Evolutionary conservation across 2,329 filamentous ascomycete species (phyloP).

Genomic region (Colletotrichum spinosum): DNA sequence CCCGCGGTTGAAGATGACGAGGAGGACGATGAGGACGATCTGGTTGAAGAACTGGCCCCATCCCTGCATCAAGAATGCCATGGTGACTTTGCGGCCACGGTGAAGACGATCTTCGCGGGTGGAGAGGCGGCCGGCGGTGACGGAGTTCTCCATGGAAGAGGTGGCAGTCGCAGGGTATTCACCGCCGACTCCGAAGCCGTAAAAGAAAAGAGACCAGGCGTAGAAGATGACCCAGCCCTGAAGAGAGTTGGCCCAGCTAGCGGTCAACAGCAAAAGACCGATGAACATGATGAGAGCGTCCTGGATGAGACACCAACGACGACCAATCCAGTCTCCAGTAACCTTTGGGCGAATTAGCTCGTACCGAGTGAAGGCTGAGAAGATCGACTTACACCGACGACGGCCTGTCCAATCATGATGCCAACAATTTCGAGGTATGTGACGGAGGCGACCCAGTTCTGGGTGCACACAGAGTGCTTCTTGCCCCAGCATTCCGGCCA

Average conservation of each 20-base stretch:
- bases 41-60: slow-evolving; percentile 98
- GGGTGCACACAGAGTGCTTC: slow-evolving; percentile 71
- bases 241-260: slow-evolving; percentile 86
- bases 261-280: slow-evolving; percentile 90
- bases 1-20: slow-evolving; percentile 76
- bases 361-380: background rate
- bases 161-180: slow-evolving; percentile 98
- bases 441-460: slow-evolving; percentile 85
- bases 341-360: slow-evolving; percentile 48
- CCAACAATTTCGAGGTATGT: slow-evolving; percentile 94
- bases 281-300: slow-evolving; percentile 94
- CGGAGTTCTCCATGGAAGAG: slow-evolving; percentile 91
- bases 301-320: slow-evolving; percentile 95
- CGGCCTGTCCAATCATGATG: slow-evolving; percentile 93
- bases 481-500: slow-evolving; percentile 85
- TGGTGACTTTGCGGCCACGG: slow-evolving; percentile 94
- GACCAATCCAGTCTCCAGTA: slow-evolving; percentile 81
- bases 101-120: slow-evolving; percentile 94
- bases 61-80: slow-evolving; percentile 97
- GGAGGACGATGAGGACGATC: slow-evolving; percentile 84
- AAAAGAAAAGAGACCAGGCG: slow-evolving; percentile 91
- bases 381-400: slow-evolving; percentile 75
- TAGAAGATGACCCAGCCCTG: slow-evolving; percentile 99
- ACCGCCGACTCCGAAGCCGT: slow-evolving; percentile 75
- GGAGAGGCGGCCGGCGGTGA: slow-evolving; percentile 86